Base-by-base conservation (phyloP, 164 flowering plant genomes). In the Euptelea pleiosperma region DNA sequence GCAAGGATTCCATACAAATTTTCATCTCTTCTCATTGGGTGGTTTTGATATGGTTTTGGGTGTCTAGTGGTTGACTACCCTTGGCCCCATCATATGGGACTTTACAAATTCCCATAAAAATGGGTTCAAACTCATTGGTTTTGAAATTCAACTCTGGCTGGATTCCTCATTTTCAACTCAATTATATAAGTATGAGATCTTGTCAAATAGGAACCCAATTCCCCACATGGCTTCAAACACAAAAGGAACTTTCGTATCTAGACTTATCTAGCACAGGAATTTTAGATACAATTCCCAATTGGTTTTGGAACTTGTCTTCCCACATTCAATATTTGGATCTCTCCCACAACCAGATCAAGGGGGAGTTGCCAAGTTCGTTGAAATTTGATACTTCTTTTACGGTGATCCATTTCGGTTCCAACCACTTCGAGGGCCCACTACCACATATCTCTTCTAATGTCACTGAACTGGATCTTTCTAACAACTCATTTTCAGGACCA, bases 401-500 rank as follows among this genome's bases (percentile, higher is more conserved):
- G 12, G n/a, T 4, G 9, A 37, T 37, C 12, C 37, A 25, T 28
- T 30, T 61, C 15, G 22, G 10, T n/a, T 62, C 58, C 30, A 62
- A 62, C 41, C 5, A 1, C 0, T 52, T 53, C 16, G 11, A 30
- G 8, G 65, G 57, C 6, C 57, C 37, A 19, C 28, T 61, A 8
- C 64, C 57, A 0, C 33, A 7, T 18, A 0, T 52, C 6, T 12
- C 50, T 30, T 18, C 28, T 12, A 9, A 33, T 1, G 14, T 52
- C 7, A 1, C 0, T 4, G 3, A 1, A 4, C 19, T 60, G 16
- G 40, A 60, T 14, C 64, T 60, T 28, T 49, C 48, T 5, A 50
- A 60, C 26, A 60, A 60, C 14, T 24, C 29, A 3, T 24, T 52
- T 33, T 52, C 55, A 15, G 58, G 47, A 25, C 21, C 58, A 25